These are phyloP conservation scores for Venturia pyrina DNA, from an alignment of 2,329 filamentous ascomycete genomes.

Conservation along the genomic window DNA sequence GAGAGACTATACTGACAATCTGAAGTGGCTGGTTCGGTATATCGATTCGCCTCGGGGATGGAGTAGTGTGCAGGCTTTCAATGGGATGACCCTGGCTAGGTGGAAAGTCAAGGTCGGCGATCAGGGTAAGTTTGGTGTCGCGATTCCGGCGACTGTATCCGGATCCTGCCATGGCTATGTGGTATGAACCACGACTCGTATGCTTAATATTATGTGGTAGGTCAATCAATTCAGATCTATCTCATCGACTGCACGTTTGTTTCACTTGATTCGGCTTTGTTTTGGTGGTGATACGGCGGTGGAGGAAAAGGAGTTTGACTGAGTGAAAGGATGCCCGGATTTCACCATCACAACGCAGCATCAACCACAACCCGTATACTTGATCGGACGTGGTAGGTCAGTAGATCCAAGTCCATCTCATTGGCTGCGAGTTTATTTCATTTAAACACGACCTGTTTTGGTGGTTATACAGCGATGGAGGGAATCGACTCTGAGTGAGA, in stretches of 20 bases:
- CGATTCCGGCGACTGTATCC: background rate
- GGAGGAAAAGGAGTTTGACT: background rate
- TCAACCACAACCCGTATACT: background rate
- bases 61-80: too few species aligned
- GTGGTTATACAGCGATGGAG: background rate
- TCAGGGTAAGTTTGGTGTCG: background rate
- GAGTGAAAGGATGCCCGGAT: background rate
- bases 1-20: too few species aligned
- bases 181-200: background rate
- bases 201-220: background rate
- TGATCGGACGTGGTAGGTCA: background rate
- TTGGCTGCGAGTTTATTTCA: background rate
- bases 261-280: background rate
- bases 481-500: background rate
- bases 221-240: background rate
- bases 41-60: too few species aligned
- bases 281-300: background rate
- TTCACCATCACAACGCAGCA: background rate
- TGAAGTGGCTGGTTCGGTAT: too few species aligned
- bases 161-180: background rate
- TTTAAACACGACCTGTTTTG: background rate
- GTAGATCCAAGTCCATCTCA: background rate
- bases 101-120: background rate
- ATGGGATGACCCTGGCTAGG: background rate
- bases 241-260: background rate